Evolutionary conservation across 495 filamentous ascomycete species (phyloP).

Genomic region (Trichoderma erinaceum): DNA sequence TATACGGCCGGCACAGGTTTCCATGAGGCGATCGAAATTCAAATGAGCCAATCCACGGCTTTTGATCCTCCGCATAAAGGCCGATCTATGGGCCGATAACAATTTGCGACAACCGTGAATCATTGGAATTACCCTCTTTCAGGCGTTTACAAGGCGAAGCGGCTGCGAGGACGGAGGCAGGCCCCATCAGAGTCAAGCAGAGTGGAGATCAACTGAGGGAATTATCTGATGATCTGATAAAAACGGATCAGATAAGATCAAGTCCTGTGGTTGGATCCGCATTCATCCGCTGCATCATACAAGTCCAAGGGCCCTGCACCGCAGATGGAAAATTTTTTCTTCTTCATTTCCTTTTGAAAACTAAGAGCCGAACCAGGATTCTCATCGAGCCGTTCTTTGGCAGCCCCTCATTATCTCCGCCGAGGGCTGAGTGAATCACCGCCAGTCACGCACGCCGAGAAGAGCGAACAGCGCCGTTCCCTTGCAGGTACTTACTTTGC

Average conservation of each 20-base stretch:
- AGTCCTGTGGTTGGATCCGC: not conserved
- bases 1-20: not conserved
- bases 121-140: not conserved
- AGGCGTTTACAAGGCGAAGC: not conserved
- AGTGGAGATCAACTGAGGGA: conserved; percentile 15
- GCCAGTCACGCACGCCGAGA: not conserved
- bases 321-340: not conserved
- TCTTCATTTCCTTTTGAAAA: not conserved
- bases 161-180: conserved; percentile 7
- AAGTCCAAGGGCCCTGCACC: not conserved
- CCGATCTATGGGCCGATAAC: conserved; percentile 4
- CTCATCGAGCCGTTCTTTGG: not conserved
- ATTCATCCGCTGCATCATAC: not conserved
- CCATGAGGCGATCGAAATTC: conserved; percentile 1
- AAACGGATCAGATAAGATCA: conserved; percentile 15
- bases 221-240: conserved; percentile 20
- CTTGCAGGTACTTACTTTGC: conserved; percentile 3
- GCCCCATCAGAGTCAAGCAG: not conserved
- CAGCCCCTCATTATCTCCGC: conserved; percentile 3
- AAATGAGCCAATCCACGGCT: not conserved
- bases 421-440: not conserved
- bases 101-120: not conserved
- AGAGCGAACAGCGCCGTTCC: not conserved
- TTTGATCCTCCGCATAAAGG: not conserved
- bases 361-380: not conserved